A percentile compares a stretch with the other conserved stretches of the same genome.
Evolutionary conservation across 2,329 filamentous ascomycete genomes (phyloP).

Genomic region (Arthrobotrys musiformis): DNA sequence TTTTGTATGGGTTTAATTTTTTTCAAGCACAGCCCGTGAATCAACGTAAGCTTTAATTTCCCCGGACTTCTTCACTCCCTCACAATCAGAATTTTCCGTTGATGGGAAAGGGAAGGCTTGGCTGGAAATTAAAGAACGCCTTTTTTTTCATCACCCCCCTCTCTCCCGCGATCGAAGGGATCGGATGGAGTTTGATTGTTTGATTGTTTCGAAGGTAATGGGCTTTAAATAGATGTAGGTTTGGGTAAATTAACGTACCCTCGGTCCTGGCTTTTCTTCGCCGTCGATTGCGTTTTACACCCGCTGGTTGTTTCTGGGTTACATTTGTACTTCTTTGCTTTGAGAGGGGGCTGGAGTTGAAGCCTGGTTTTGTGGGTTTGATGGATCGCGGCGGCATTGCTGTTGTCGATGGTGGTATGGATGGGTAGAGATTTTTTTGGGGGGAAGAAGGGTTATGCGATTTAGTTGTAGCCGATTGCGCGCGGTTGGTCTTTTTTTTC

Average conservation of each 20-base stretch:
- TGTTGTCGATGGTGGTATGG: neutral
- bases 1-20: neutral
- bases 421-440: neutral
- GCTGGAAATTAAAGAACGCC: slow-evolving; percentile 31
- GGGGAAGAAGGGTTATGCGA: neutral
- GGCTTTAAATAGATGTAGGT: slow-evolving; percentile 2
- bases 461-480: neutral
- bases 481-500: neutral
- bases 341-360: slow-evolving; percentile 32
- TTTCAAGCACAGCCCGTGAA: slow-evolving; percentile 38
- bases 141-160: neutral
- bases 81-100: neutral
- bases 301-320: too few species aligned
- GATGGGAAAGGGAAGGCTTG: neutral
- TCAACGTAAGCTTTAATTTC: slow-evolving; percentile 53
- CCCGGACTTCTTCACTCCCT: neutral
- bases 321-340: neutral
- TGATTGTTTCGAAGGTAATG: neutral
- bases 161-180: neutral
- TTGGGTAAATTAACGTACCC: slow-evolving; percentile 44
- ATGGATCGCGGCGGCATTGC: neutral
- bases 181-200: neutral
- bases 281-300: slow-evolving; percentile 57
- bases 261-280: slow-evolving; percentile 57
- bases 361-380: slow-evolving; percentile 27